Evolutionary conservation across 164 flowering plant species (phyloP).

Genomic region (Umbellularia californica): DNA sequence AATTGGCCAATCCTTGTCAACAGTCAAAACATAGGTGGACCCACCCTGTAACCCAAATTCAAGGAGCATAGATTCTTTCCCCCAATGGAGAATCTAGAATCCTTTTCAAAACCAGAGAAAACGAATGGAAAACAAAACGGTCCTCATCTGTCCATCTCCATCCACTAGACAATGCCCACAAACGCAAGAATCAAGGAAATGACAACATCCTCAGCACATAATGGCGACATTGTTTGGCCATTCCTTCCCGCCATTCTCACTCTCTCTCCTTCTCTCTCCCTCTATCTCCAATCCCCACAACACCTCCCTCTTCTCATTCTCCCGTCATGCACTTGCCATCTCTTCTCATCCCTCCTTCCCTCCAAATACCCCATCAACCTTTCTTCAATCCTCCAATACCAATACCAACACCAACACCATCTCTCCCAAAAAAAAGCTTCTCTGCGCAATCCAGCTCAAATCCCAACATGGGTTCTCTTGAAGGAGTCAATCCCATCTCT

Average conservation of each 20-base stretch:
- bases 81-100: too few species aligned
- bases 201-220: not conserved
- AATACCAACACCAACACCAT: not conserved
- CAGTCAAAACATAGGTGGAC: too few species aligned
- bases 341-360: not conserved
- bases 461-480: constrained; percentile 38
- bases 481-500: constrained; percentile 5
- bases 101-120: too few species aligned
- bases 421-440: not conserved
- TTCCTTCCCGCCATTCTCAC: not conserved
- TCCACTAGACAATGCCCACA: too few species aligned
- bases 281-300: not conserved
- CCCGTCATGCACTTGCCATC: not conserved
- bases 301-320: not conserved
- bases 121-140: too few species aligned
- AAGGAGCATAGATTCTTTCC: too few species aligned
- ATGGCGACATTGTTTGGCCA: not conserved
- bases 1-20: too few species aligned
- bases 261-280: not conserved
- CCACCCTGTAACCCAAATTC: too few species aligned
- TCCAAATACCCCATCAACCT: not conserved
- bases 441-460: not conserved
- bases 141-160: too few species aligned
- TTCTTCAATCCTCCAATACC: not conserved
- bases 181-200: not conserved